Evolutionary conservation across 257 asterid genomes (phyloP), one percentile per base, ranked within the genome.

Genomic region (Striga asiatica): DNA sequence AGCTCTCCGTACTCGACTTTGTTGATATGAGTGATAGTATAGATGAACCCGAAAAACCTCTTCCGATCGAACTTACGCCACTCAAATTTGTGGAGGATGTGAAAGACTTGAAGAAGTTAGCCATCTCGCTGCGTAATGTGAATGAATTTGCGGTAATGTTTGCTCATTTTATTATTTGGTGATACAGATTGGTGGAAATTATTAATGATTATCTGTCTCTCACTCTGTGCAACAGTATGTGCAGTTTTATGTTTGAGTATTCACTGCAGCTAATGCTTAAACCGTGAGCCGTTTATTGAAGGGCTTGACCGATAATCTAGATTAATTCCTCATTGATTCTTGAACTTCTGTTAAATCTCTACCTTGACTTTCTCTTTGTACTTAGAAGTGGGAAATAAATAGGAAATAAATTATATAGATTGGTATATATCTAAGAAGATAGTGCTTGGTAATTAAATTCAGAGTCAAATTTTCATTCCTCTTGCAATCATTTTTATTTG

Each of bases 101-200:
- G 56, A 92, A 92, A 72, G 99, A 82, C 61, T 68, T 92, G 79
- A 92, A 83, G 81, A 82, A 69, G 74, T 65, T 92, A 43, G 95
- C 94, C 48, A 51, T 66, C 58, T 88, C 82, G 71, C 78, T 92
- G 62, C 81, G 78, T 6, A 60, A 28, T 47, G 91, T 69, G 67
- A 75, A 84, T 69, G 99, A 88, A 65, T 88, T 92, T 79, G 97
- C 99, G 82, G 99, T 89, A 86, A 68, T 34, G 39, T 51, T 56
- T 58, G 31, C 37, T 12, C 22, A 24, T 45, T 46, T 32, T 67
- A 29, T 45, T 69, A 20, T 62, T 28, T 17, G 11, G 32, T n/a
- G 34, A 5, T 56, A 2, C 58, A 19, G 32, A 28, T 18, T 48
- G 23, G 49, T 58, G 28, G 4, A 18, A 6, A 9, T 54, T 58